Evolutionary conservation across 148 eudicot genomes (phyloP).

Genomic region (Dysphania ambrosioides): DNA sequence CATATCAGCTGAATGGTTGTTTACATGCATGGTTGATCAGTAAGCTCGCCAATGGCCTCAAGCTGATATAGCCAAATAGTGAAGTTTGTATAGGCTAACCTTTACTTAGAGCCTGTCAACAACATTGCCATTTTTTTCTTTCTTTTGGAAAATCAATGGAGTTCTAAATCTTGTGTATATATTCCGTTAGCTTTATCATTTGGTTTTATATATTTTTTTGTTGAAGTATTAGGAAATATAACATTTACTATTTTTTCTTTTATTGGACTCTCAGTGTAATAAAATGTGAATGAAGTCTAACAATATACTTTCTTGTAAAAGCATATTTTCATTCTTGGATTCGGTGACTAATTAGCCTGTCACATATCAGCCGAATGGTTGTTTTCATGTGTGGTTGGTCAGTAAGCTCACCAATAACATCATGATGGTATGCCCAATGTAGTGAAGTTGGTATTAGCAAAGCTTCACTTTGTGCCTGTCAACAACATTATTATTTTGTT

Average conservation of each 20-base stretch:
- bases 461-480: slow-evolving; percentile 28
- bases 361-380: slow-evolving; percentile 34
- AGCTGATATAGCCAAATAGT: slow-evolving; percentile 23
- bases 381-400: slow-evolving; percentile 53
- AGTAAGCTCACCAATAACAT: slow-evolving; percentile 43
- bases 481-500: slow-evolving; percentile 22
- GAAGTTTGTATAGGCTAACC: slow-evolving; percentile 16
- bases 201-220: background rate
- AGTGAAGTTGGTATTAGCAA: slow-evolving; percentile 11
- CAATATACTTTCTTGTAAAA: background rate
- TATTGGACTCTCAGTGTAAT: too few species aligned
- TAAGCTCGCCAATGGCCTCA: slow-evolving; percentile 37
- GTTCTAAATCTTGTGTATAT: background rate
- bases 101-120: slow-evolving; percentile 31
- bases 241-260: background rate
- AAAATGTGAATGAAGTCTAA: too few species aligned
- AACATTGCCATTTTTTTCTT: slow-evolving; percentile 14
- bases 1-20: slow-evolving; percentile 33
- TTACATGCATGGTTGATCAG: slow-evolving; percentile 55
- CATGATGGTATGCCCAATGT: slow-evolving; percentile 22
- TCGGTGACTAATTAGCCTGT: slow-evolving; percentile 55
- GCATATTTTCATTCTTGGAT: background rate
- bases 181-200: background rate
- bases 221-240: background rate
- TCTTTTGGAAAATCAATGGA: background rate